Conservation (phyloP, 345 rosid species). For the Excoecaria agallocha region DNA sequence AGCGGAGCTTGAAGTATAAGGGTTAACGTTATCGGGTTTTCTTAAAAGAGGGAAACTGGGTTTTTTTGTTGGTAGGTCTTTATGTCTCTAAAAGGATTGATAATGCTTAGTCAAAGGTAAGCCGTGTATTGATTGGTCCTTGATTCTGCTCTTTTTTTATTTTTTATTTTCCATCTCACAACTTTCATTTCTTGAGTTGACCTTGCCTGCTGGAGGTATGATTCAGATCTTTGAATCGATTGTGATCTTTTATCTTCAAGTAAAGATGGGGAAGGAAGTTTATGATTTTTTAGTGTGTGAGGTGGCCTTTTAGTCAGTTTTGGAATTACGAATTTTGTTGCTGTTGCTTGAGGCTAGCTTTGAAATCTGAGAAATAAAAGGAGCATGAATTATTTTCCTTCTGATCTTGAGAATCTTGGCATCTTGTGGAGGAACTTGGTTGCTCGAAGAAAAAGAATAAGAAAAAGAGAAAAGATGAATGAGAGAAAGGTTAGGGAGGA, state of each 20-base stretch:
- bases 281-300: too few relatives aligned
- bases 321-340: conserved; percentile 3
- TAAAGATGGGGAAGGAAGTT: too few relatives aligned
- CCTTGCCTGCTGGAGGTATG: too few relatives aligned
- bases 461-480: conserved; percentile 53
- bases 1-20: neutral
- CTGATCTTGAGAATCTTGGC: conserved; percentile 1
- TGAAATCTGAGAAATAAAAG: conserved; percentile 46
- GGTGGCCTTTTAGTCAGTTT: conserved; percentile 21
- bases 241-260: too few relatives aligned
- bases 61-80: too few relatives aligned
- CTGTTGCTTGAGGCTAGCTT: conserved; percentile 44
- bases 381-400: conserved; percentile 26
- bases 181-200: too few relatives aligned
- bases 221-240: too few relatives aligned
- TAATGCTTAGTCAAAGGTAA: too few relatives aligned
- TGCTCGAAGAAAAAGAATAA: conserved; percentile 36
- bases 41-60: neutral
- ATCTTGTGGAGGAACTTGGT: neutral
- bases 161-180: too few relatives aligned
- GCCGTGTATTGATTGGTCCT: too few relatives aligned
- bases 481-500: conserved; percentile 41
- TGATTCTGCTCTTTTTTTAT: too few relatives aligned
- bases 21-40: neutral
- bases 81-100: too few relatives aligned